Percentiles rank a stretch among this genome's conserved stretches.
Evolutionary conservation across 352 stramenopile genomes (phyloP).

Genomic region (Pythium biforme): DNA sequence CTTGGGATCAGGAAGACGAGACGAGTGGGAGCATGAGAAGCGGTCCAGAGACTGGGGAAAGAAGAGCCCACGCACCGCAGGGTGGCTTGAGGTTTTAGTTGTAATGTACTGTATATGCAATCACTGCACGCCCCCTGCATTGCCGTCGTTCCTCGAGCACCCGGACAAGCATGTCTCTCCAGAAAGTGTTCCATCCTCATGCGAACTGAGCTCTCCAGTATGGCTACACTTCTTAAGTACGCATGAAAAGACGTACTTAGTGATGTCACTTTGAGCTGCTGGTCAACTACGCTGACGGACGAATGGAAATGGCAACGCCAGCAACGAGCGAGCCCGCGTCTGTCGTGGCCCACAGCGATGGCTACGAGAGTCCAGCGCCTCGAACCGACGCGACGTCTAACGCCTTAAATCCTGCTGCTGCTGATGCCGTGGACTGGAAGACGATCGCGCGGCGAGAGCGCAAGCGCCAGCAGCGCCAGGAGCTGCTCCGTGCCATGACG

Average conservation of each 20-base stretch:
- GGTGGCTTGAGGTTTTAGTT: neutral
- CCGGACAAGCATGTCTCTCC: too few species aligned
- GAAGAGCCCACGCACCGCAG: neutral
- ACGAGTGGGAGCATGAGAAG: neutral
- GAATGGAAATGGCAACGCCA: conserved; percentile 10
- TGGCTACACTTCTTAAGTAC: conserved; percentile 21
- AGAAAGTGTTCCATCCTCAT: too few species aligned
- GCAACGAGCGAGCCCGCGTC: neutral
- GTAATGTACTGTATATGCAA: conserved; percentile 1
- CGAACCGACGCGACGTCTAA: neutral
- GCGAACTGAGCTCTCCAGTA: too few species aligned
- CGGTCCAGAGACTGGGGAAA: neutral
- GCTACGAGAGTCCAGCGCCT: neutral
- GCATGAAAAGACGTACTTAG: conserved; percentile 9
- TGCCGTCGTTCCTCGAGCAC: too few species aligned
- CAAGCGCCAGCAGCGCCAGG: conserved; percentile 51
- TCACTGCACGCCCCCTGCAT: too few species aligned
- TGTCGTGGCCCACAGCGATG: neutral
- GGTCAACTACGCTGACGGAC: neutral
- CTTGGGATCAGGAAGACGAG: neutral
- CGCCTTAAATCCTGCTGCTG: neutral
- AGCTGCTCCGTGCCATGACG: conserved; percentile 61
- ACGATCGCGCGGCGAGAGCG: conserved; percentile 27
- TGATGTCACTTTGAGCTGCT: neutral
- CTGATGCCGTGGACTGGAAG: conserved; percentile 17